These are phyloP conservation scores for Aristolochia californica DNA, from an alignment of 164 flowering plant species.

Conservation along the genomic window DNA sequence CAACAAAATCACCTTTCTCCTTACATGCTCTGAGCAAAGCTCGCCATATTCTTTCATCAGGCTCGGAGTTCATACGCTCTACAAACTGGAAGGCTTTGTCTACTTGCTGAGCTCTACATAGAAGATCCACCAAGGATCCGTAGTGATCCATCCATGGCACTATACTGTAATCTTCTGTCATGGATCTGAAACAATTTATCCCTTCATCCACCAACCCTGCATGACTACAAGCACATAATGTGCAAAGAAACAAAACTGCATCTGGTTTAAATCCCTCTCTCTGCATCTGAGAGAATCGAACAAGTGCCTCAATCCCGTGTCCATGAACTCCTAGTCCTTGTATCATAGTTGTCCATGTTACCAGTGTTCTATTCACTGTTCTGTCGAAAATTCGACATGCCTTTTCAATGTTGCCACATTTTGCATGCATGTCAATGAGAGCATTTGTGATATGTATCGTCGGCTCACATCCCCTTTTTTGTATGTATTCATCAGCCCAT, in stretches of 20 bases:
- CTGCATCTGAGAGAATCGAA: slow-evolving; percentile 31
- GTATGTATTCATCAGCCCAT: slow-evolving; percentile 18
- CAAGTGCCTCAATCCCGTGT: slow-evolving; percentile 21
- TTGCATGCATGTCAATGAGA: slow-evolving; percentile 35
- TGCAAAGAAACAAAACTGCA: slow-evolving; percentile 18
- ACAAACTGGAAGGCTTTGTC: slow-evolving; percentile 26
- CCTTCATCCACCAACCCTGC: slow-evolving; percentile 34
- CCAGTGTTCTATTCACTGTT: slow-evolving; percentile 18
- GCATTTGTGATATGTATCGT: slow-evolving; percentile 19
- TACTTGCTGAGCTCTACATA: slow-evolving; percentile 25
- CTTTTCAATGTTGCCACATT: slow-evolving; percentile 28
- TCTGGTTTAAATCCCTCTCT: slow-evolving; percentile 31
- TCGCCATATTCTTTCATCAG: slow-evolving; percentile 22
- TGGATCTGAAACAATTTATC: slow-evolving; percentile 19
- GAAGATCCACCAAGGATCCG: slow-evolving; percentile 36
- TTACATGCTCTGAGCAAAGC: slow-evolving; percentile 27
- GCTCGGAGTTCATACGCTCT: slow-evolving; percentile 19
- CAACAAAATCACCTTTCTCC: slow-evolving; percentile 9
- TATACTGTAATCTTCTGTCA: slow-evolving; percentile 20
- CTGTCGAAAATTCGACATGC: slow-evolving; percentile 26
- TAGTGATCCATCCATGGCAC: slow-evolving; percentile 30
- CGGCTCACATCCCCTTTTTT: slow-evolving; percentile 6
- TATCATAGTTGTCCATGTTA: slow-evolving; percentile 31
- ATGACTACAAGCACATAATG: slow-evolving; percentile 33
- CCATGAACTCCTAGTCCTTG: slow-evolving; percentile 35